phyloP scores from a whole-genome alignment of 2,329 filamentous ascomycete genomes.

The Claviceps sp. region DNA sequence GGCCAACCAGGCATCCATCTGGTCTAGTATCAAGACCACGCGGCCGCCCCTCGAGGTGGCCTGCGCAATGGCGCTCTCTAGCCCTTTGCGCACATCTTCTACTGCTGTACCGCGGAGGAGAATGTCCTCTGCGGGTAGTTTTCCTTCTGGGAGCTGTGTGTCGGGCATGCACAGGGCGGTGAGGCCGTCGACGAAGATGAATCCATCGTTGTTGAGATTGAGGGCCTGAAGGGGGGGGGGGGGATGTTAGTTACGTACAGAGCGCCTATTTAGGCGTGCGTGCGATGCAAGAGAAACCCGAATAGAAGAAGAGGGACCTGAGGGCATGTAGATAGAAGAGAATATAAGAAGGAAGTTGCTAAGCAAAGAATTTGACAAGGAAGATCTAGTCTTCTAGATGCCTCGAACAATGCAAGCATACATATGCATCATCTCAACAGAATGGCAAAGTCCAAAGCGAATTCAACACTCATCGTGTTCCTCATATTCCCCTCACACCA shows the following conservation, averaged over 20 bases:
- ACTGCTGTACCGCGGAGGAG: conserved; percentile 19
- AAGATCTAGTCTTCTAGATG: no score
- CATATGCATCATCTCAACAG: no score
- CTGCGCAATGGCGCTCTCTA: conserved; percentile 27
- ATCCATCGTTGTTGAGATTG: conserved; percentile 37
- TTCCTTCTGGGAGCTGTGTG: background rate
- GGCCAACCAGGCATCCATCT: conserved; percentile 51
- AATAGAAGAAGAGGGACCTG: background rate
- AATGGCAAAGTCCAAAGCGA: no score
- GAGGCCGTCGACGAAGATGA: conserved; percentile 67
- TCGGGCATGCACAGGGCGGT: conserved; percentile 38
- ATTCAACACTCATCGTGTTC: no score
- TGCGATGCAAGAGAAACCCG: background rate
- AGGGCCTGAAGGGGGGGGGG: background rate
- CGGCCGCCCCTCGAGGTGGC: conserved; percentile 13
- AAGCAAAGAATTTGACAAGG: no score
- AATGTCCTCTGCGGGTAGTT: conserved; percentile 6
- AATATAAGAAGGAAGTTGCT: background rate
- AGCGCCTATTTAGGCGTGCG: no score
- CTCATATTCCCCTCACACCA: no score
- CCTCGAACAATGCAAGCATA: no score
- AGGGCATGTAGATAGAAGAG: background rate
- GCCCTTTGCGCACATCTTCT: conserved; percentile 23
- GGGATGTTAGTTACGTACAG: no score
- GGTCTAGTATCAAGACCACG: conserved; percentile 52